phyloP scores from a whole-genome alignment of 1,284 basidiomycete species.

The Rhodotorula sp. region DNA sequence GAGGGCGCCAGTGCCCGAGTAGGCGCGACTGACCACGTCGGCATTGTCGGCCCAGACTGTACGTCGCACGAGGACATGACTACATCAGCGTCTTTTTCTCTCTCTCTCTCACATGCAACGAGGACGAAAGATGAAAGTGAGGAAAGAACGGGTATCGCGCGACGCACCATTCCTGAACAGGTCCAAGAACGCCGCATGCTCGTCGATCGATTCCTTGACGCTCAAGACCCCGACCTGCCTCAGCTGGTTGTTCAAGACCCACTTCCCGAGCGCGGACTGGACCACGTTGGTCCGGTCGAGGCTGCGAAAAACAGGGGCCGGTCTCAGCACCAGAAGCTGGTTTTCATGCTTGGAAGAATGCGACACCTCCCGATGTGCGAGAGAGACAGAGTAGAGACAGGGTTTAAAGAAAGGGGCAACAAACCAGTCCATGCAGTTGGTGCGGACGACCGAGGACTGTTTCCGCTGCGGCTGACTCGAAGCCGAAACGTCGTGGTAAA shows the following conservation, averaged over 20 bases:
- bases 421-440: slow-evolving; percentile 64
- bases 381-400: too few relatives aligned
- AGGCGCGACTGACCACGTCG: slow-evolving; percentile 84
- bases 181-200: slow-evolving; percentile 71
- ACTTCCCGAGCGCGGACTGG: slow-evolving; percentile 81
- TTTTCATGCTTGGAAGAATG: too few relatives aligned
- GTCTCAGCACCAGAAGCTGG: too few relatives aligned
- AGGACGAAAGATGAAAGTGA: too few relatives aligned
- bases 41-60: slow-evolving; percentile 98
- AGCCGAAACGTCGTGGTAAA: slow-evolving; percentile 58
- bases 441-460: slow-evolving; percentile 69
- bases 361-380: too few relatives aligned
- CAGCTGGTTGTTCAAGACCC: slow-evolving; percentile 78
- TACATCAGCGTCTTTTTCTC: neutral
- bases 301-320: too few relatives aligned
- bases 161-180: slow-evolving; percentile 85
- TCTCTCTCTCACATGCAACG: neutral
- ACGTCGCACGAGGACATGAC: neutral
- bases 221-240: slow-evolving; percentile 67
- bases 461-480: slow-evolving; percentile 56
- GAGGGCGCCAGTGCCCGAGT: slow-evolving; percentile 91
- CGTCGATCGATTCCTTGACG: slow-evolving; percentile 67
- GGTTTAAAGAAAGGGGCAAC: neutral
- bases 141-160: neutral
- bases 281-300: slow-evolving; percentile 96